These are phyloP conservation scores for Galerina marginata DNA, from an alignment of 768 basidiomycete genomes.

Conservation along the genomic window DNA sequence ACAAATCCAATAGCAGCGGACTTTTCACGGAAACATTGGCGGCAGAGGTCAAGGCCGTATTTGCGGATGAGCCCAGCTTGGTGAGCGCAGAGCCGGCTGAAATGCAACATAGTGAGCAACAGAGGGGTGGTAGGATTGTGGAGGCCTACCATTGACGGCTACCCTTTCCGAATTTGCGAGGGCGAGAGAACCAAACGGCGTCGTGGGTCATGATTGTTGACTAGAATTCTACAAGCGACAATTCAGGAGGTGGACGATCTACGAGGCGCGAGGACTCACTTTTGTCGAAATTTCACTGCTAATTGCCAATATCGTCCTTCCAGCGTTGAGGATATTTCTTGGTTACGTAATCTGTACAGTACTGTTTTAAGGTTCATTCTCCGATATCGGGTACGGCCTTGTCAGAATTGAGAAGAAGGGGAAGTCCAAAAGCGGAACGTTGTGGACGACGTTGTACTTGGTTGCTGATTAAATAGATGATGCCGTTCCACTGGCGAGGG, in stretches of 20 bases:
- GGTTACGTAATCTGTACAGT: conserved; percentile 49
- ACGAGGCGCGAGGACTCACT: conserved; percentile 31
- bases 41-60: conserved; percentile 96
- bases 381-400: conserved; percentile 22
- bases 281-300: conserved; percentile 28
- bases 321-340: conserved; percentile 13
- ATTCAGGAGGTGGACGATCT: neutral
- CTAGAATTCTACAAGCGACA: conserved; percentile 14
- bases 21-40: conserved; percentile 99
- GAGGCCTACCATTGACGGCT: conserved; percentile 85
- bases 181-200: conserved; percentile 97
- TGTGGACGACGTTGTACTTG: conserved; percentile 11
- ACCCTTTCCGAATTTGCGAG: conserved; percentile 94
- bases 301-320: conserved; percentile 22
- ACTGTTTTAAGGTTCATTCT: conserved; percentile 39
- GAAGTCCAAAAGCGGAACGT: conserved; percentile 20
- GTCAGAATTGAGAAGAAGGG: conserved; percentile 23
- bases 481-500: neutral
- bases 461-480: neutral
- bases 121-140: neutral
- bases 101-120: conserved; percentile 12
- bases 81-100: conserved; percentile 93
- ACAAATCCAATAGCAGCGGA: conserved; percentile 90
- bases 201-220: conserved; percentile 90
- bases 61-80: conserved; percentile 98